Evolutionary conservation across 768 basidiomycete species (phyloP).

Genomic region (Epithele typhae): DNA sequence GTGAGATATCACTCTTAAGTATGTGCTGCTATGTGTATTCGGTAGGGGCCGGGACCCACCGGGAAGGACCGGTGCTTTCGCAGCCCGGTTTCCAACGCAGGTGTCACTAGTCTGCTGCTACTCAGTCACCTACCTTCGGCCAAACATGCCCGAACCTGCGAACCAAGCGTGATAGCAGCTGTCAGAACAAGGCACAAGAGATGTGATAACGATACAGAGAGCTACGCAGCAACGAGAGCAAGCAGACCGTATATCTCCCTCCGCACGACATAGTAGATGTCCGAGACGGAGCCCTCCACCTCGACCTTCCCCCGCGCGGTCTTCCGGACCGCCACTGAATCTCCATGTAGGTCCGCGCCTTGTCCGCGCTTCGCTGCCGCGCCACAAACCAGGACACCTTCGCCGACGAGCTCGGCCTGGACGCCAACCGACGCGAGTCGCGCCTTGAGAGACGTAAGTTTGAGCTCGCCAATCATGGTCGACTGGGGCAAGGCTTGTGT

Average conservation of each 20-base stretch:
- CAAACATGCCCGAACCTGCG: too few relatives aligned
- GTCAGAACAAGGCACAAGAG: neutral
- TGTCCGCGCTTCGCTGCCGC: slow-evolving; percentile 43
- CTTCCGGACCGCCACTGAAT: slow-evolving; percentile 87
- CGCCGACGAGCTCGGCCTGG: slow-evolving; percentile 92
- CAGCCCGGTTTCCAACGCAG: too few relatives aligned
- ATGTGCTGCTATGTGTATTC: too few relatives aligned
- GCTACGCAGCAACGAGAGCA: slow-evolving; percentile 72
- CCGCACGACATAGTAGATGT: slow-evolving; percentile 85
- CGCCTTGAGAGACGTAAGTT: slow-evolving; percentile 84
- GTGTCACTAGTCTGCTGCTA: too few relatives aligned
- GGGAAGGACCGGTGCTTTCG: too few relatives aligned
- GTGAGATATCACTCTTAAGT: too few relatives aligned
- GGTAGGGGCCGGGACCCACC: too few relatives aligned
- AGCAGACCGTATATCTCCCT: slow-evolving; percentile 88
- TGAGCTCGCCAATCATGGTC: slow-evolving; percentile 96
- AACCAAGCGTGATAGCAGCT: neutral
- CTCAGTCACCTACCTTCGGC: too few relatives aligned
- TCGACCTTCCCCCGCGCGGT: slow-evolving; percentile 80
- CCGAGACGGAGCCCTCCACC: slow-evolving; percentile 84
- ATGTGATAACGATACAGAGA: slow-evolving; percentile 5
- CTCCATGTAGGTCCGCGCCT: slow-evolving; percentile 43
- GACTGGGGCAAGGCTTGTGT: slow-evolving; percentile 73
- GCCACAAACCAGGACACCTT: slow-evolving; percentile 91
- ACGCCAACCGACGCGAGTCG: slow-evolving; percentile 71